phyloP scores from a whole-genome alignment of 345 rosid genomes.

The Melaleuca quinquenervia region DNA sequence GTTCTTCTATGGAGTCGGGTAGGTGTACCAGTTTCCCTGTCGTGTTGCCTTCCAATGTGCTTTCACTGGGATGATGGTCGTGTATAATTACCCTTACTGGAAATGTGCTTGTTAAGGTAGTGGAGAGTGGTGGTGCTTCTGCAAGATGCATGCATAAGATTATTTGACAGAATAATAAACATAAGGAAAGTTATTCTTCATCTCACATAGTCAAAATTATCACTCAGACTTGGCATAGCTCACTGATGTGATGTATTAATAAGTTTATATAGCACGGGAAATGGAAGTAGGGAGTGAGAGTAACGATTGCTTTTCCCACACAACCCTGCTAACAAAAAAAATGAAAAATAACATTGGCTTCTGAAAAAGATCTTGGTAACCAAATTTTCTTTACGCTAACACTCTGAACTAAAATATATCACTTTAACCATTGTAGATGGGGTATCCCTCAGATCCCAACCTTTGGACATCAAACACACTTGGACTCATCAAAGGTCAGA shows the following conservation, averaged over 20 bases:
- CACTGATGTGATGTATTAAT: background rate
- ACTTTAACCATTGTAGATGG: background rate
- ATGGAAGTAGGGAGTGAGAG: background rate
- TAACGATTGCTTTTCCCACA: background rate
- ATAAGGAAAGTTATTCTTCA: background rate
- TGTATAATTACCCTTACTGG: conserved; percentile 62
- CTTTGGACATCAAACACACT: background rate
- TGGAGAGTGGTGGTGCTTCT: conserved; percentile 22
- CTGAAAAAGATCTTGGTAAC: background rate
- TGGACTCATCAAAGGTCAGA: background rate
- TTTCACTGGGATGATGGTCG: conserved; percentile 50
- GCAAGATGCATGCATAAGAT: conserved; percentile 4
- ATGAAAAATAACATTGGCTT: background rate
- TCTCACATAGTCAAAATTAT: background rate
- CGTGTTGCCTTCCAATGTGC: conserved; percentile 13
- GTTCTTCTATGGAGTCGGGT: conserved; percentile 59
- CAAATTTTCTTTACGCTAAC: background rate
- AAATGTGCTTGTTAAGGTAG: conserved; percentile 12
- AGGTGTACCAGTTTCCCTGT: conserved; percentile 59
- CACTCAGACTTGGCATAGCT: background rate
- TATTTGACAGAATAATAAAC: background rate
- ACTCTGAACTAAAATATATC: background rate
- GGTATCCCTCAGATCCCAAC: background rate
- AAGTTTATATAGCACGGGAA: background rate
- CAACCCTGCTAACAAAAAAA: background rate